Conservation (phyloP, 768 basidiomycete species). For the Lactifluus subvellereus region DNA sequence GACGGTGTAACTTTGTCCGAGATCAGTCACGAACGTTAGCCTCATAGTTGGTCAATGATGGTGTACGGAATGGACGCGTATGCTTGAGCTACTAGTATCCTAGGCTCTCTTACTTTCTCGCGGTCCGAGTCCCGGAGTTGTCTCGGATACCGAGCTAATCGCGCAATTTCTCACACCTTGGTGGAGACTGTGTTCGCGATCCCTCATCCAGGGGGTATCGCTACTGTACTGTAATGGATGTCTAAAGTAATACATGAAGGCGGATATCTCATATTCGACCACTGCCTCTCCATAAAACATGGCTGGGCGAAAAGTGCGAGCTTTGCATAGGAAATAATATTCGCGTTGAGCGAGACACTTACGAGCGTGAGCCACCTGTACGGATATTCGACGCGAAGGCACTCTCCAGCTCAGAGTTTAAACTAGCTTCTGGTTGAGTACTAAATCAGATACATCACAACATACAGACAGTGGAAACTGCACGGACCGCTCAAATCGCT, state of each 20-base stretch:
- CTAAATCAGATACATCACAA: not conserved
- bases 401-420: conserved; percentile 76
- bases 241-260: too few relatives aligned
- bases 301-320: conserved; percentile 25
- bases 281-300: conserved; percentile 20
- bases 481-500: conserved; percentile 78
- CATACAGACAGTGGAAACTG: not conserved
- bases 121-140: too few relatives aligned
- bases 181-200: too few relatives aligned
- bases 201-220: not conserved
- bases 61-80: not conserved
- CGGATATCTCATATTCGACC: not conserved
- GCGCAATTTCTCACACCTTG: too few relatives aligned
- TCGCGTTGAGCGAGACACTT: conserved; percentile 32
- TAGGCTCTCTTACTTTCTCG: too few relatives aligned
- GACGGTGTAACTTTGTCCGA: conserved; percentile 56
- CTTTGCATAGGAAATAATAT: conserved; percentile 10
- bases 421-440: conserved; percentile 49
- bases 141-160: too few relatives aligned
- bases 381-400: conserved; percentile 72
- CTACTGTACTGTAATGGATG: not conserved
- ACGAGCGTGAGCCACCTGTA: conserved; percentile 64
- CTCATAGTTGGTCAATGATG: conserved; percentile 41
- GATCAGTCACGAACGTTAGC: conserved; percentile 65
- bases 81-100: not conserved